These are phyloP conservation scores for Arachis stenosperma DNA, from an alignment of 306 rosid species.

Conservation along the genomic window DNA sequence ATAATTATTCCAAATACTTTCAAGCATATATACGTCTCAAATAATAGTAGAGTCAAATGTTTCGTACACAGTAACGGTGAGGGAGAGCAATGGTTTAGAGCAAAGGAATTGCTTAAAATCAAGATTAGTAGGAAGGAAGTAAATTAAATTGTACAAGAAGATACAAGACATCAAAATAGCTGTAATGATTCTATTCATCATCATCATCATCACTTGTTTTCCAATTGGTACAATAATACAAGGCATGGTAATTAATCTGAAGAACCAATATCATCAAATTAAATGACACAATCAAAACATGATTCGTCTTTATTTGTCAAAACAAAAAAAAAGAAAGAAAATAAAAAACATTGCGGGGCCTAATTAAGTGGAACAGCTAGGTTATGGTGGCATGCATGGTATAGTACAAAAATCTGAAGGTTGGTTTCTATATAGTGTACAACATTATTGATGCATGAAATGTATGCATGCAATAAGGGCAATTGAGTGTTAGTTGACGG, in stretches of 20 bases:
- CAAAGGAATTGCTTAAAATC: too few relatives aligned
- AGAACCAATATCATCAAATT: background rate
- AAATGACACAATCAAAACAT: constrained; percentile 26
- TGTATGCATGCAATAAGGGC: constrained; percentile 37
- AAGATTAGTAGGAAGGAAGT: too few relatives aligned
- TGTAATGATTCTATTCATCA: constrained; percentile 3
- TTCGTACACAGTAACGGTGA: too few relatives aligned
- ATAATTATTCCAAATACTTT: too few relatives aligned
- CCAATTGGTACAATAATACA: constrained; percentile 37
- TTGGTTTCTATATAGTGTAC: constrained; percentile 40
- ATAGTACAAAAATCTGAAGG: constrained; percentile 42
- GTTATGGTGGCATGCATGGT: constrained; percentile 25
- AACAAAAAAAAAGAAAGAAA: constrained; percentile 4
- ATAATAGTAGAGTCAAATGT: too few relatives aligned
- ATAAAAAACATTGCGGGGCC: constrained; percentile 34
- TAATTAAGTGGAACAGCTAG: constrained; percentile 41
- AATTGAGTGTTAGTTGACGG: constrained; percentile 46
- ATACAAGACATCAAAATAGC: background rate
- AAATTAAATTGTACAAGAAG: too few relatives aligned
- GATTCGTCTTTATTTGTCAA: constrained; percentile 39
- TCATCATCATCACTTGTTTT: background rate
- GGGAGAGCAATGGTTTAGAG: too few relatives aligned
- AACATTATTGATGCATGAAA: constrained; percentile 38
- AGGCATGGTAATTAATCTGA: constrained; percentile 19
- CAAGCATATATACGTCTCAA: too few relatives aligned